Evolutionary conservation across 345 rosid genomes (phyloP).

Genomic region (Hirschfeldia incana): DNA sequence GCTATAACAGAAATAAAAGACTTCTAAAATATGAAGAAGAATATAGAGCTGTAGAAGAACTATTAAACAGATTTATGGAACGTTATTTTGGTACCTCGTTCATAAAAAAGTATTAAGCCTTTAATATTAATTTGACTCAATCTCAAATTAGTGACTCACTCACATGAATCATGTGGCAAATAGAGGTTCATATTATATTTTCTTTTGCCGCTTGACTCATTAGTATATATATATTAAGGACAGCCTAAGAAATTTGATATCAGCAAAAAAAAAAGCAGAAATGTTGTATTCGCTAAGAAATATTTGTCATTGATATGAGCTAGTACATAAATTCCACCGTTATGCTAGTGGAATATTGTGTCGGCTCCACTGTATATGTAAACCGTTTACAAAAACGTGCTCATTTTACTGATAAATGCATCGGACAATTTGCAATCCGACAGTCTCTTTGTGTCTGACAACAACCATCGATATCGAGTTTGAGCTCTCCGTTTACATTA

Average conservation of each 20-base stretch:
- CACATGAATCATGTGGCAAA: neutral
- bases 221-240: neutral
- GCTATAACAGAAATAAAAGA: slow-evolving; percentile 28
- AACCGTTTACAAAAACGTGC: neutral
- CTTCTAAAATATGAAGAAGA: neutral
- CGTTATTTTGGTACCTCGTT: neutral
- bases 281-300: neutral
- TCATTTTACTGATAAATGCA: neutral
- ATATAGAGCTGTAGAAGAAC: neutral
- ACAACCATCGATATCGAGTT: neutral
- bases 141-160: neutral
- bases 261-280: neutral
- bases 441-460: neutral
- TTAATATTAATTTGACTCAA: neutral
- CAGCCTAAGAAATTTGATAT: neutral
- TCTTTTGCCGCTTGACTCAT: neutral
- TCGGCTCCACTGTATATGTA: neutral
- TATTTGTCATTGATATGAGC: too few species aligned
- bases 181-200: neutral
- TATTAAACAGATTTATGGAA: neutral
- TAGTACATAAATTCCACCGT: neutral
- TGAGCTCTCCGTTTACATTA: neutral
- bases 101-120: neutral
- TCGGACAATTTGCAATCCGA: neutral
- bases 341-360: neutral